Percentiles rank a stretch among this genome's conserved stretches.
phyloP scores from a whole-genome alignment of 1,139 yeast species.

The Zygosaccharomyces sapae region DNA sequence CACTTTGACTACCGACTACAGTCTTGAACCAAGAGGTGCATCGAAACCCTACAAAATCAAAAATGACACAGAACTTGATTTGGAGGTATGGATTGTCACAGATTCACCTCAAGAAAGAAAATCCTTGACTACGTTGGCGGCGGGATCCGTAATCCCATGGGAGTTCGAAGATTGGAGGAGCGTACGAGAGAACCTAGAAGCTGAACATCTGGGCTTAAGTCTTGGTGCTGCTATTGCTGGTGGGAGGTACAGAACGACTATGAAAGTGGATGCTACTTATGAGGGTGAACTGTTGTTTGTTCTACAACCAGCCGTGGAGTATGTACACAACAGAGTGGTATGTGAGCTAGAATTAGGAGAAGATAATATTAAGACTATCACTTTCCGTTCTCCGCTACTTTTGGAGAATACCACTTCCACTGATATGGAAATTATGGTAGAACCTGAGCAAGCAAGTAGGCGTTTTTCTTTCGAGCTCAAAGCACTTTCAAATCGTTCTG shows the following conservation, averaged over 20 bases:
- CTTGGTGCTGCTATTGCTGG: conserved; percentile 59
- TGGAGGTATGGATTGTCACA: conserved; percentile 72
- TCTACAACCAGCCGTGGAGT: conserved; percentile 57
- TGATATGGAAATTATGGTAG: conserved; percentile 52
- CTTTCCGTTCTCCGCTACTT: conserved; percentile 68
- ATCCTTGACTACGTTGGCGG: conserved; percentile 42
- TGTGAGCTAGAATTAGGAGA: conserved; percentile 67
- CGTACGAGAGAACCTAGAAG: conserved; percentile 73
- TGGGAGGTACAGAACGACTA: conserved; percentile 49
- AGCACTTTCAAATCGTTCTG: conserved; percentile 54
- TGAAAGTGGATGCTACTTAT: conserved; percentile 58
- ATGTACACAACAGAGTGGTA: conserved; percentile 67
- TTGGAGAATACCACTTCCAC: conserved; percentile 61
- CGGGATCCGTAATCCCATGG: conserved; percentile 67
- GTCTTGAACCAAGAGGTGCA: conserved; percentile 63
- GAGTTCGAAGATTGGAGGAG: conserved; percentile 92
- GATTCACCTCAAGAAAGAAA: conserved; percentile 31
- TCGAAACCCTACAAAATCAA: conserved; percentile 76
- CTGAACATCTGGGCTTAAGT: conserved; percentile 56
- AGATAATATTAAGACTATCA: conserved; percentile 74
- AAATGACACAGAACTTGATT: conserved; percentile 80
- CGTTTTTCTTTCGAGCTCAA: conserved; percentile 38
- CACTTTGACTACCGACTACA: conserved; percentile 51
- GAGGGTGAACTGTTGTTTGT: conserved; percentile 81
- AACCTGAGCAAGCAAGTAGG: conserved; percentile 34